Conservation (phyloP, 257 asterid species). For the Voacanga thouarsii region DNA sequence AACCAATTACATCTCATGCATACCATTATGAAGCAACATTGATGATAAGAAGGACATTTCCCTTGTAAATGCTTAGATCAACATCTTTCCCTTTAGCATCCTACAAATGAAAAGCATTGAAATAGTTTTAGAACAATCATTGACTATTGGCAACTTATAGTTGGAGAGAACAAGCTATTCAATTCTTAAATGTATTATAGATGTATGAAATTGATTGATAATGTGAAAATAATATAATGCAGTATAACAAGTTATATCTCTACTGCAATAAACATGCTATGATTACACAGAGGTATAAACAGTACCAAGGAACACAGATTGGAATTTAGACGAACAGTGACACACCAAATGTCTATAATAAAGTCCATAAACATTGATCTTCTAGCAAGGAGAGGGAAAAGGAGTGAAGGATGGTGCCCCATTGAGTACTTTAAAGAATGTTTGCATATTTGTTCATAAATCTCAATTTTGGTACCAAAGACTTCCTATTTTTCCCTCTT, state of each 20-base stretch:
- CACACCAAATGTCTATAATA: too few relatives aligned
- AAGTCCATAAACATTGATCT: neutral
- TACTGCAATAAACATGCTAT: neutral
- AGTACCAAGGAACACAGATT: too few relatives aligned
- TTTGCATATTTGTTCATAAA: neutral
- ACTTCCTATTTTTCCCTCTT: neutral
- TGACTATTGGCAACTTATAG: neutral
- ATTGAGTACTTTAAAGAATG: too few relatives aligned
- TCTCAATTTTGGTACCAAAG: neutral
- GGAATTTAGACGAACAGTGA: neutral
- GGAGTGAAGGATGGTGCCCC: too few relatives aligned
- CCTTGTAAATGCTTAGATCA: conserved; percentile 61
- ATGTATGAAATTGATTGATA: neutral
- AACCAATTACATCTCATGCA: neutral
- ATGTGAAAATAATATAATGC: neutral
- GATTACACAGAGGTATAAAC: neutral
- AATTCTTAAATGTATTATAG: neutral
- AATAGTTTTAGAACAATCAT: neutral
- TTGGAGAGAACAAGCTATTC: neutral
- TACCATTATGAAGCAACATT: conserved; percentile 96
- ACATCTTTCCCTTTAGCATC: conserved; percentile 79
- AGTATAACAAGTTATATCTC: neutral
- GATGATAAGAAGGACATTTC: conserved; percentile 72
- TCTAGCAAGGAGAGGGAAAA: neutral
- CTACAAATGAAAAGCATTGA: conserved; percentile 32